A percentile compares a stretch with the other conserved stretches of the same genome.
Conservation (phyloP, 116 monocot genomes). For the Iris pallida region DNA sequence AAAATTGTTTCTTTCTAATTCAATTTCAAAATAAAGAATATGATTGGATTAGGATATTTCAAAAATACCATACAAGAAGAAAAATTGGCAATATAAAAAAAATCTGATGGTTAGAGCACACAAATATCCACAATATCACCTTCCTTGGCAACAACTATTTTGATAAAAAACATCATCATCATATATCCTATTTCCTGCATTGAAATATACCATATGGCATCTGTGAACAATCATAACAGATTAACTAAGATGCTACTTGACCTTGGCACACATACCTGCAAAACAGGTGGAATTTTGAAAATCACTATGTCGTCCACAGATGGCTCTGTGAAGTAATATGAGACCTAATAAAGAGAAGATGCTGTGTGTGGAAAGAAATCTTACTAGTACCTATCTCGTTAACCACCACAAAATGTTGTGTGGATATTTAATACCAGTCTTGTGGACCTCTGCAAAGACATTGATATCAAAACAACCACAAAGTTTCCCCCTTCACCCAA, state of each 20-base stretch:
- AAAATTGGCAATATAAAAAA: background rate
- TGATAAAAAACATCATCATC: constrained; percentile 94
- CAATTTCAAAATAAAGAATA: background rate
- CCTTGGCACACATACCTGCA: constrained; percentile 49
- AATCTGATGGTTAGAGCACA: background rate
- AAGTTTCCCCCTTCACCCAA: too few species aligned
- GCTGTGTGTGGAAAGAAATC: too few species aligned
- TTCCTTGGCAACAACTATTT: constrained; percentile 87
- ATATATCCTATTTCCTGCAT: constrained; percentile 84
- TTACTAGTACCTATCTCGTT: too few species aligned
- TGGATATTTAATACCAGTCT: too few species aligned
- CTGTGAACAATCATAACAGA: too few species aligned
- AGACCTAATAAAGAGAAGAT: constrained; percentile 47
- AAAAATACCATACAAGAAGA: background rate
- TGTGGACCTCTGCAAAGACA: too few species aligned
- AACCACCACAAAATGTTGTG: too few species aligned
- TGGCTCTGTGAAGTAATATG: constrained; percentile 95
- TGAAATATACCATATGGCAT: background rate
- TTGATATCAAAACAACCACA: too few species aligned
- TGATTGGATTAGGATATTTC: background rate
- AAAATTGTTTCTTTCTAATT: background rate
- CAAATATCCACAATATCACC: constrained; percentile 94
- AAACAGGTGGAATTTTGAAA: constrained; percentile 93
- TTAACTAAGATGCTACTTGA: too few species aligned
- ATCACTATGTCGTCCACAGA: constrained; percentile 95